Conservation (phyloP, 768 basidiomycete genomes). For the Boletus pseudo-olivaceus region DNA sequence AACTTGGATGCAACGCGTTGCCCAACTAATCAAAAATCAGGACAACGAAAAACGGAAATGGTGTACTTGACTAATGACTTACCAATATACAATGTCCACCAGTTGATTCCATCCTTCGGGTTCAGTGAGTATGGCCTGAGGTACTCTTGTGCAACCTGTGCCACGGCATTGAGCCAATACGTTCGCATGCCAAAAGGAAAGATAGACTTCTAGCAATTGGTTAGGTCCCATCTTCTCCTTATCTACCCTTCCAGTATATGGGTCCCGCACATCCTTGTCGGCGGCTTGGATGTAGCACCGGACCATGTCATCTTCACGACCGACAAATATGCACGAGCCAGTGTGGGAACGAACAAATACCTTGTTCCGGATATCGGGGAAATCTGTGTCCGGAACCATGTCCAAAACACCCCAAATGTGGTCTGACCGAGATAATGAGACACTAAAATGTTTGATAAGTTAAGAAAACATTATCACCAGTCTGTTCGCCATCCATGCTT, state of each 20-base stretch:
- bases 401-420: slow-evolving; percentile 46
- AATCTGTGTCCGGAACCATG: slow-evolving; percentile 45
- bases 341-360: slow-evolving; percentile 47
- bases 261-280: slow-evolving; percentile 36
- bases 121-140: slow-evolving; percentile 40
- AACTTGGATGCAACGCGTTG: slow-evolving; percentile 53
- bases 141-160: slow-evolving; percentile 37
- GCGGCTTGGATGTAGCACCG: slow-evolving; percentile 52
- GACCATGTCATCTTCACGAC: slow-evolving; percentile 46
- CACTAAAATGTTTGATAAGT: not conserved
- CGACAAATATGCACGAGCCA: slow-evolving; percentile 50
- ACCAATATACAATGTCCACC: slow-evolving; percentile 55
- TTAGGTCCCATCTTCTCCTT: slow-evolving; percentile 37
- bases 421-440: slow-evolving; percentile 23
- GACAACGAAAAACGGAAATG: not conserved
- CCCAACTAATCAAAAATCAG: slow-evolving; percentile 36
- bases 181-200: not conserved
- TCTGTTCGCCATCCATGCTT: slow-evolving; percentile 74
- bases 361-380: slow-evolving; percentile 51
- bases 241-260: slow-evolving; percentile 39
- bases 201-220: slow-evolving; percentile 36
- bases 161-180: not conserved
- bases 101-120: slow-evolving; percentile 33
- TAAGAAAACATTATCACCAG: slow-evolving; percentile 23
- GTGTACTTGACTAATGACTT: slow-evolving; percentile 3